Conservation (phyloP, 2,329 filamentous ascomycete genomes). For the Curvularia verruculosa region DNA sequence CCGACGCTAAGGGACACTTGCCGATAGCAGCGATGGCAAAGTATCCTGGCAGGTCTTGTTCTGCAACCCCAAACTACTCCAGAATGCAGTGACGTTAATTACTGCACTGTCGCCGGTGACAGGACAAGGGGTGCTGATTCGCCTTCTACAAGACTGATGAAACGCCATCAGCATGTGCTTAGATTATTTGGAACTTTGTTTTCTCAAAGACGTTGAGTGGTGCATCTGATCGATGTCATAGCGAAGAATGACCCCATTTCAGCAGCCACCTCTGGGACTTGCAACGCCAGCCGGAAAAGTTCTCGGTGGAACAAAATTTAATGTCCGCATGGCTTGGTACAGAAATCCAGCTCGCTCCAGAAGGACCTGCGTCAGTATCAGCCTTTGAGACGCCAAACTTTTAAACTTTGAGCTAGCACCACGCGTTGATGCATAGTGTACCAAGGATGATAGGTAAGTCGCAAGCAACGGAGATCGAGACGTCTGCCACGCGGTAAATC, state of each 20-base stretch:
- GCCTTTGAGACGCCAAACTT: background rate
- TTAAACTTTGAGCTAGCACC: slow-evolving; percentile 1
- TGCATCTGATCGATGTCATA: too few relatives aligned
- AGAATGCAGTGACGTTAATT: background rate
- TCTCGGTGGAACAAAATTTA: background rate
- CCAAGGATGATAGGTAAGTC: background rate
- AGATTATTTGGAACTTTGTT: background rate
- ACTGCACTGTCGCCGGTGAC: background rate
- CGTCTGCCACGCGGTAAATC: background rate
- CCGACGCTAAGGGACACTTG: background rate
- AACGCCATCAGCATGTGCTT: background rate
- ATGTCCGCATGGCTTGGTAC: background rate
- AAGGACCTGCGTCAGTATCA: background rate
- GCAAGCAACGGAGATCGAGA: background rate
- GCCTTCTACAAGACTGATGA: background rate
- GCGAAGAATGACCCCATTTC: background rate
- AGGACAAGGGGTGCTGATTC: background rate
- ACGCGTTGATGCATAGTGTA: background rate
- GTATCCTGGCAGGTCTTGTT: background rate
- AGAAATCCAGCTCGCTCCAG: background rate
- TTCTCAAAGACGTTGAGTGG: background rate
- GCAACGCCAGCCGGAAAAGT: background rate
- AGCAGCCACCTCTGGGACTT: background rate
- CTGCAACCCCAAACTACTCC: background rate
- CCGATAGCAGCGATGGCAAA: background rate